A percentile compares a stretch with the other conserved stretches of the same genome.
Evolutionary conservation across 1,284 basidiomycete species (phyloP).

Genomic region (Paramarasmius palmivorus): DNA sequence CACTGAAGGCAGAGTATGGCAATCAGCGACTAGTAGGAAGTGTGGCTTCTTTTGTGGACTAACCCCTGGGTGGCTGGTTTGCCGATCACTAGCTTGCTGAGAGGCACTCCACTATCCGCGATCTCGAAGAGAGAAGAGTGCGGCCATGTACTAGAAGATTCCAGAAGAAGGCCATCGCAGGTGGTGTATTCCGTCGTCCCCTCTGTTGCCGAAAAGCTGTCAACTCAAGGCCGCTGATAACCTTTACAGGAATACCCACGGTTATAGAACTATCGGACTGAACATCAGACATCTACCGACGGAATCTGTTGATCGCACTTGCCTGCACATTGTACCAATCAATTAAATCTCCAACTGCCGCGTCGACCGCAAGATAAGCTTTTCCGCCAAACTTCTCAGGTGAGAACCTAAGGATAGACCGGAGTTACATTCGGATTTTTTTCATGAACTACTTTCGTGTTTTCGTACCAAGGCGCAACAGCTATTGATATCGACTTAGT

Average conservation of each 20-base stretch:
- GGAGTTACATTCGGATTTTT: background rate
- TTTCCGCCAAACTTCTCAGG: conserved; percentile 10
- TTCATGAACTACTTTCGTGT: background rate
- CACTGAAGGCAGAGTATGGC: background rate
- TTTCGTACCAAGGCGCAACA: conserved; percentile 23
- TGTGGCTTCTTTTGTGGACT: conserved; percentile 1
- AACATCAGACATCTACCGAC: background rate
- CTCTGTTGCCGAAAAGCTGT: conserved; percentile 39
- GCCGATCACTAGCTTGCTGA: conserved; percentile 51
- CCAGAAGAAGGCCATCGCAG: conserved; percentile 52
- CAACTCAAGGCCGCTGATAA: background rate
- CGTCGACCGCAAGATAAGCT: conserved; percentile 14
- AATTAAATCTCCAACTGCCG: conserved; percentile 18
- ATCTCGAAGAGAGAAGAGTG: conserved; percentile 48
- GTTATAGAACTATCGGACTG: conserved; percentile 30
- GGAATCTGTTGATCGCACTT: conserved; percentile 10
- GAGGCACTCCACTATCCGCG: conserved; percentile 36
- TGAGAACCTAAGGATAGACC: conserved; percentile 8
- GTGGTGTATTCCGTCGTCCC: conserved; percentile 58
- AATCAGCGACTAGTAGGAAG: background rate
- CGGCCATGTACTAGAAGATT: conserved; percentile 54
- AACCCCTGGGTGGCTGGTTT: conserved; percentile 42
- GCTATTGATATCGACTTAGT: conserved; percentile 6
- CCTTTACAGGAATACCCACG: conserved; percentile 23
- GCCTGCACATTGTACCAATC: conserved; percentile 30